Conservation (phyloP, 257 asterid species). For the Solanum pinnatisectum region DNA sequence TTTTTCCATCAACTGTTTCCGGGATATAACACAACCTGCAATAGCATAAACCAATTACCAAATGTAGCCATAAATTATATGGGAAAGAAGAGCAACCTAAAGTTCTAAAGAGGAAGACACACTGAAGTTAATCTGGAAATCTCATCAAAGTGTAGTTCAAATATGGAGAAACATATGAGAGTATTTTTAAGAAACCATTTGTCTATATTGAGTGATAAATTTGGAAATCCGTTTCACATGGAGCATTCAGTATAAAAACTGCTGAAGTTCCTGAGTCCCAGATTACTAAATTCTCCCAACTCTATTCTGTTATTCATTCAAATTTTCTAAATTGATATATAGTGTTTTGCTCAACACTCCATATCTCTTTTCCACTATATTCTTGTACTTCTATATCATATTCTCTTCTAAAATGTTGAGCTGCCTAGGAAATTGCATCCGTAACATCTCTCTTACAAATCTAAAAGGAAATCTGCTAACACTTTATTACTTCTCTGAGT, state of each 20-base stretch:
- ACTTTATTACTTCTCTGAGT: not conserved
- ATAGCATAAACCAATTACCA: too few relatives aligned
- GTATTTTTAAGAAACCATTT: not conserved
- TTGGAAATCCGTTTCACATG: not conserved
- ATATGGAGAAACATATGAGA: not conserved
- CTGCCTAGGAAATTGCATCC: not conserved
- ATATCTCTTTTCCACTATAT: not conserved
- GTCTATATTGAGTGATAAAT: not conserved
- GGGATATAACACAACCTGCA: conserved; percentile 26
- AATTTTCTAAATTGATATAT: not conserved
- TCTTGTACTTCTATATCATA: not conserved
- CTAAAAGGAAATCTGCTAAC: not conserved
- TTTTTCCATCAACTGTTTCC: conserved; percentile 14
- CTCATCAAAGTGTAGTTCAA: not conserved
- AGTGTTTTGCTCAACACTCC: not conserved
- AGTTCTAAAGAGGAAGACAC: not conserved
- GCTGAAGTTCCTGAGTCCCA: not conserved
- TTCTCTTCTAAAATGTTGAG: not conserved
- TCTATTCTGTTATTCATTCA: not conserved
- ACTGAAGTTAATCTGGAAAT: not conserved
- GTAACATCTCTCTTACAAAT: not conserved
- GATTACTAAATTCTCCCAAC: not conserved
- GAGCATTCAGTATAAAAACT: not conserved
- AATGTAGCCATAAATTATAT: not conserved
- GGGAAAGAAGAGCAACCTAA: not conserved